These are phyloP conservation scores for Aureobasidium sp. DNA, from an alignment of 2,329 filamentous ascomycete genomes.

Conservation along the genomic window DNA sequence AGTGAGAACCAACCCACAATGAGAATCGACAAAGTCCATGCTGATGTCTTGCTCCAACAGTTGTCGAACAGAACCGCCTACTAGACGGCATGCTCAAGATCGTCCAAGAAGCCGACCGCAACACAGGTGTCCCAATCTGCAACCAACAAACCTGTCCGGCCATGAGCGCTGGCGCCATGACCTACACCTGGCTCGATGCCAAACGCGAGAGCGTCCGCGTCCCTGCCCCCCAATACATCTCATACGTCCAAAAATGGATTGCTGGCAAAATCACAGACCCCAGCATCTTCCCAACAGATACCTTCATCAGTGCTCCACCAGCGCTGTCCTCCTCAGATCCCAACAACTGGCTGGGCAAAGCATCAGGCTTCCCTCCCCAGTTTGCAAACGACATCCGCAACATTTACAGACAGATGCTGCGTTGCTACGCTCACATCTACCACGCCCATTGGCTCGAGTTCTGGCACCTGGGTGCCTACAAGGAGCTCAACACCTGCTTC, in stretches of 20 bases:
- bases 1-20: slow-evolving; percentile 42
- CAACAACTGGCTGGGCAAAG: slow-evolving; percentile 79
- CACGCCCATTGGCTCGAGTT: slow-evolving; percentile 45
- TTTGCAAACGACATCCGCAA: slow-evolving; percentile 68
- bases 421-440: slow-evolving; percentile 46
- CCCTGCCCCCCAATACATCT: slow-evolving; percentile 87
- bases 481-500: slow-evolving; percentile 46
- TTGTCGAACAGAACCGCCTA: slow-evolving; percentile 86
- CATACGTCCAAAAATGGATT: slow-evolving; percentile 94
- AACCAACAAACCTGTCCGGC: slow-evolving; percentile 76
- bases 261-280: slow-evolving; percentile 89
- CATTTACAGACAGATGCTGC: slow-evolving; percentile 48
- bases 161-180: slow-evolving; percentile 96
- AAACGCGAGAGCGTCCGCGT: slow-evolving; percentile 83
- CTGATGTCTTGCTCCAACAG: slow-evolving; percentile 35
- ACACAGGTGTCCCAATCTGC: slow-evolving; percentile 67
- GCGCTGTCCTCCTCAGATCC: slow-evolving; percentile 47
- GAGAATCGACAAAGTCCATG: neutral
- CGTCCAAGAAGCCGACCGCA: slow-evolving; percentile 76
- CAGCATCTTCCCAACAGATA: slow-evolving; percentile 82
- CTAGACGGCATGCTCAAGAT: slow-evolving; percentile 84
- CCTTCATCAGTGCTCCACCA: slow-evolving; percentile 54
- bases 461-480: slow-evolving; percentile 40
- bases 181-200: slow-evolving; percentile 92
- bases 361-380: slow-evolving; percentile 57